Percentiles rank a stretch among this genome's conserved stretches.
phyloP scores from a whole-genome alignment of 495 filamentous ascomycete genomes.

The Penicillium waksmanii region DNA sequence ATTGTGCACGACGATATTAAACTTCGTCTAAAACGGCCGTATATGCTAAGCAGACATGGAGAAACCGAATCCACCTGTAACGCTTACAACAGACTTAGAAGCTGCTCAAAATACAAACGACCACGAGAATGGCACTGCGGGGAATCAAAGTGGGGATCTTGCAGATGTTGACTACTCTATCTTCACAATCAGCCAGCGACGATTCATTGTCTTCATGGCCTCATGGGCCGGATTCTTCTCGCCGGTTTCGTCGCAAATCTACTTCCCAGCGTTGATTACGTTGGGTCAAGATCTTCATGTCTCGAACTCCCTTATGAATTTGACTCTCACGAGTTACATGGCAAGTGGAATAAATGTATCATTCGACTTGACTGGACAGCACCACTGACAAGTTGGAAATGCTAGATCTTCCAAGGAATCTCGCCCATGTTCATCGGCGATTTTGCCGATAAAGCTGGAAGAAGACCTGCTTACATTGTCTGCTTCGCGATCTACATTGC shows the following conservation, averaged over 20 bases:
- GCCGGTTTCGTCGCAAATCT: slow-evolving; percentile 73
- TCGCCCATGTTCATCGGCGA: slow-evolving; percentile 53
- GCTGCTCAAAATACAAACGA: slow-evolving; percentile 4
- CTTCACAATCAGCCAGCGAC: slow-evolving; percentile 28
- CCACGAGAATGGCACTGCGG: slow-evolving; percentile 4
- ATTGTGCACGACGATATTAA: neutral
- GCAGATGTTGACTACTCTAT: slow-evolving; percentile 33
- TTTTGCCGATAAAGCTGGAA: slow-evolving; percentile 51
- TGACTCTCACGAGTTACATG: slow-evolving; percentile 72
- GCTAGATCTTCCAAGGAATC: slow-evolving; percentile 53
- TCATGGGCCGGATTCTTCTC: slow-evolving; percentile 68
- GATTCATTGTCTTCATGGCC: slow-evolving; percentile 61
- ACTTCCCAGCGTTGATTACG: slow-evolving; percentile 72
- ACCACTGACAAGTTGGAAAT: slow-evolving; percentile 7
- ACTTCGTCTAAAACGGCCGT: no score
- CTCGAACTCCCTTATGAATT: slow-evolving; percentile 64
- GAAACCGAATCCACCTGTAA: neutral
- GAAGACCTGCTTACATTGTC: slow-evolving; percentile 51
- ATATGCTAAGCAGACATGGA: slow-evolving; percentile 2
- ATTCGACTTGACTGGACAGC: neutral
- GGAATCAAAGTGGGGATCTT: slow-evolving; percentile 11
- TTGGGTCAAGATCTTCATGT: slow-evolving; percentile 62
- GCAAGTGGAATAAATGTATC: slow-evolving; percentile 15
- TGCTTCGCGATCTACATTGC: slow-evolving; percentile 50
- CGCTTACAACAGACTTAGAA: slow-evolving; percentile 8